phyloP scores from a whole-genome alignment of 352 stramenopile species.

The Nothophytophthora sp. region DNA sequence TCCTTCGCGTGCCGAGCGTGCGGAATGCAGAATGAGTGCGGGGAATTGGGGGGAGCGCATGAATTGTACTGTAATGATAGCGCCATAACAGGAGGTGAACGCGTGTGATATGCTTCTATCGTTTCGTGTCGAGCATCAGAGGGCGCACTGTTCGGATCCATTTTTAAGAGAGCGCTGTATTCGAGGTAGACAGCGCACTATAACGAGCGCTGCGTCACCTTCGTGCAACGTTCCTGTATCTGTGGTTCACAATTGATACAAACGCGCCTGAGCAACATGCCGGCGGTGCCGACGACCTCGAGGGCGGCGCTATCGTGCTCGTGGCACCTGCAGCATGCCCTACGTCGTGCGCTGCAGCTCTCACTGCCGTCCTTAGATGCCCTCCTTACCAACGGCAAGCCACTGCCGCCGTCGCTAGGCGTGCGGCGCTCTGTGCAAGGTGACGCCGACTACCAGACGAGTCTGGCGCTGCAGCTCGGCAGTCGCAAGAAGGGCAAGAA shows the following conservation, averaged over 20 bases:
- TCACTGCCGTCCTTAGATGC: slow-evolving; percentile 32
- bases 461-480: slow-evolving; percentile 57
- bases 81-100: too few species aligned
- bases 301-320: slow-evolving; percentile 48
- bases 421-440: slow-evolving; percentile 67
- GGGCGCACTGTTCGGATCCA: too few species aligned
- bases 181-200: not conserved
- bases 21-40: too few species aligned
- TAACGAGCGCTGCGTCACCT: slow-evolving; percentile 4
- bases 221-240: slow-evolving; percentile 10
- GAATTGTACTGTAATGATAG: too few species aligned
- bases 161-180: not conserved
- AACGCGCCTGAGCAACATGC: not conserved
- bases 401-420: slow-evolving; percentile 46
- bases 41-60: slow-evolving; percentile 1
- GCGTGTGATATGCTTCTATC: too few species aligned
- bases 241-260: not conserved
- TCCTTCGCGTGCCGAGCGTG: too few species aligned
- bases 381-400: too few species aligned
- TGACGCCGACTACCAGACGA: slow-evolving; percentile 80
- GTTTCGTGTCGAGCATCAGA: too few species aligned
- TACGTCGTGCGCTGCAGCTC: slow-evolving; percentile 39
- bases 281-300: slow-evolving; percentile 4
- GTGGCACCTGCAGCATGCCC: slow-evolving; percentile 44
- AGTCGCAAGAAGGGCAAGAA: slow-evolving; percentile 33